Evolutionary conservation across 495 filamentous ascomycete genomes (phyloP), one percentile per base, ranked within the genome.

Genomic region (Hyaloscypha variabilis): DNA sequence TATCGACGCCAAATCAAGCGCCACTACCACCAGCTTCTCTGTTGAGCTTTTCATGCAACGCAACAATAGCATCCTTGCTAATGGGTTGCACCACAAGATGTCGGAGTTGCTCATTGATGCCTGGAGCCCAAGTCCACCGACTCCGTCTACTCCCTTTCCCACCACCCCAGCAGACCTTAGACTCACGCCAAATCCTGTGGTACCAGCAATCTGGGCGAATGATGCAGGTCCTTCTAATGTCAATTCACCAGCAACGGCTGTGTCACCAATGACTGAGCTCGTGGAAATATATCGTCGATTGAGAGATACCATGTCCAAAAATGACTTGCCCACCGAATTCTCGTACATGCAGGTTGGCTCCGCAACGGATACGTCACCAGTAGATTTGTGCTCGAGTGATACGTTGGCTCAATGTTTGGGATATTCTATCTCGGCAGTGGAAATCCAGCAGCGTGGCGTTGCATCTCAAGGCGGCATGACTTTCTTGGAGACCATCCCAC

Each of bases 391-490:
- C 46, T 24, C 17, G 11, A 69, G 62, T 28, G 71, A 73, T 50
- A 73, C 66, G 2, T 67, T 98, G 50, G 88, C 91, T 36, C 81
- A 81, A 55, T 84, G 88, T 50, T 87, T 98, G 21, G 95, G 93
- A 0, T 92, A 84, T 76, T 93, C 94, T n/a, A 94, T 99, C 58
- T 87, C 94, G 2, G 88, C 92, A 0, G 87, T 90, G 6, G 95
- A 99, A 75, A 97, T 99, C 63, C 87, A 92, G 52, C 94, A 97
- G 72, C 90, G 95, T 59, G 95, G 96, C 17, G 79, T 93, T 2
- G 89, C 91, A 63, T 88, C 90, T 4, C 87, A 92, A 49, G 85
- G 87, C 36, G 91, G 90, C 23, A 81, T 82, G 69, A 94, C 90
- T 0, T 77, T 97, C 34, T 72, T 98, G n/a, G 90, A 94, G 65